phyloP scores from a whole-genome alignment of 169 alveolate genomes.

The Plasmodium vinckei region DNA sequence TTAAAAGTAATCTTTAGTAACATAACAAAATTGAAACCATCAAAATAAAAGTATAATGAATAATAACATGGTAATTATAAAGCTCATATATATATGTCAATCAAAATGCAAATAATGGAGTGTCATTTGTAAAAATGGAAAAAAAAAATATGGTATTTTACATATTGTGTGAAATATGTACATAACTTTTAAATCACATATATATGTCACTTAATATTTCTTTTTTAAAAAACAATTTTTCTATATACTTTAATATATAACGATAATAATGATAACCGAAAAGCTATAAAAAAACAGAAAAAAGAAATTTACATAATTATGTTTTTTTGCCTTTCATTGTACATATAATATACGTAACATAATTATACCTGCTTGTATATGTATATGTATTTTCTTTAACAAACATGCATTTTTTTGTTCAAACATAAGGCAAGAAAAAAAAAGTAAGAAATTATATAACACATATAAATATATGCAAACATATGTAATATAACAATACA shows the following conservation, averaged over 20 bases:
- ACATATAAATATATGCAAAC: slow-evolving; percentile 1
- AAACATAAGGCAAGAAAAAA: slow-evolving; percentile 8
- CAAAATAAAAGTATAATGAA: slow-evolving; percentile 9
- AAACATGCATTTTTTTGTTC: slow-evolving; percentile 12
- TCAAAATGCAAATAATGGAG: slow-evolving; percentile 16
- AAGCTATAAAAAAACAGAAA: no score
- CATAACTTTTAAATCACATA: background rate
- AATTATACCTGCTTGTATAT: background rate
- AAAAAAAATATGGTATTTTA: background rate
- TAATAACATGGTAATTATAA: background rate
- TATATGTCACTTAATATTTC: background rate
- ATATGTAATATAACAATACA: background rate
- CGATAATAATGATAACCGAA: no score
- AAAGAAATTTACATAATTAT: background rate
- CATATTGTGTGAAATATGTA: background rate
- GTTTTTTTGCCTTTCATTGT: slow-evolving; percentile 1
- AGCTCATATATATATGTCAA: slow-evolving; percentile 13
- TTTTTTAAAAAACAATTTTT: no score
- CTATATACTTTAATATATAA: no score
- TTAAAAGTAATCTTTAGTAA: slow-evolving; percentile 22
- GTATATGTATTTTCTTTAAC: slow-evolving; percentile 3
- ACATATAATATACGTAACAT: background rate
- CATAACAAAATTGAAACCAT: slow-evolving; percentile 60
- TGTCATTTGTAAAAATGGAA: no score
- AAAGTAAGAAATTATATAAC: background rate